Evolutionary conservation across 345 rosid genomes (phyloP).

Genomic region (Kandelia obovata): DNA sequence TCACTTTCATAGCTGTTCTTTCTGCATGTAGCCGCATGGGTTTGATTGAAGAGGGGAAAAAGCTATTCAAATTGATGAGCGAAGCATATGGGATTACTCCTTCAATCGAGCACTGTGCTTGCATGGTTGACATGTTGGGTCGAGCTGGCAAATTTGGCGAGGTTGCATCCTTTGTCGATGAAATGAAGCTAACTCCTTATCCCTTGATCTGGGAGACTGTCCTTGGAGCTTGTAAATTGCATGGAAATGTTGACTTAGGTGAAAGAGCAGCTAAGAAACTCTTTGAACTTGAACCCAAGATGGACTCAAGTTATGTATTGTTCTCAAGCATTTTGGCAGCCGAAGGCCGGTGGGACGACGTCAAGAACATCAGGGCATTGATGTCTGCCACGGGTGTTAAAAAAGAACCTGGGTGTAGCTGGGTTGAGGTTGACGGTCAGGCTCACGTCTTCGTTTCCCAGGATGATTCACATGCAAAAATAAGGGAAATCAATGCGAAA

Average conservation of each 20-base stretch:
- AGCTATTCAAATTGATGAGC: constrained; percentile 23
- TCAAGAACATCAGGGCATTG: constrained; percentile 23
- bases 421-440: constrained; percentile 30
- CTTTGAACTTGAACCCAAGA: constrained; percentile 35
- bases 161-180: constrained; percentile 29
- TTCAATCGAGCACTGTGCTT: constrained; percentile 34
- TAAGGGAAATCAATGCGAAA: constrained; percentile 20
- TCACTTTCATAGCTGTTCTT: constrained; percentile 32
- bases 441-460: constrained; percentile 31
- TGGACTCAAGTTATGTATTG: constrained; percentile 29
- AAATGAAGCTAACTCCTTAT: constrained; percentile 20
- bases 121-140: constrained; percentile 37
- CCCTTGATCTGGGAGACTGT: constrained; percentile 42
- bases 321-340: constrained; percentile 37
- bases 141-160: constrained; percentile 37
- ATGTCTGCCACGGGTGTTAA: constrained; percentile 29
- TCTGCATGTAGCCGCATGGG: constrained; percentile 38
- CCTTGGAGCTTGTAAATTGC: constrained; percentile 35
- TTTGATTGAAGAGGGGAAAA: constrained; percentile 35
- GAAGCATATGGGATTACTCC: constrained; percentile 29
- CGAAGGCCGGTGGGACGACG: constrained; percentile 30
- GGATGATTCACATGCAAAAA: constrained; percentile 31
- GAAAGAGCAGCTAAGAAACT: constrained; percentile 33
- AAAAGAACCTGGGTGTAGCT: constrained; percentile 39
- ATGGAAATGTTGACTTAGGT: constrained; percentile 34